A percentile compares a stretch with the other conserved stretches of the same genome.
Conservation (phyloP, 352 stramenopile species). For the Globisporangium orthogonon region DNA sequence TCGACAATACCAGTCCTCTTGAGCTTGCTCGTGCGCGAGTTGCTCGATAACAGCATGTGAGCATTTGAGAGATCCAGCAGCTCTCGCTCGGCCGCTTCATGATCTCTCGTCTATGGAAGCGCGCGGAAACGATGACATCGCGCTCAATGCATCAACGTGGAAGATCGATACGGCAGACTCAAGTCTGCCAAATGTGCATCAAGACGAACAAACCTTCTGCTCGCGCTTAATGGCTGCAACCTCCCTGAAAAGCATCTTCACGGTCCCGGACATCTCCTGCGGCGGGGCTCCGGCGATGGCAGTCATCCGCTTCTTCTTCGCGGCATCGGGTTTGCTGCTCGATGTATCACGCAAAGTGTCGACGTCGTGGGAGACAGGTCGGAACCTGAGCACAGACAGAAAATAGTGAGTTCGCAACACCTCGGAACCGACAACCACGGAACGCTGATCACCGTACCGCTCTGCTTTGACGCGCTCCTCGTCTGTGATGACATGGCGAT, state of each 20-base stretch:
- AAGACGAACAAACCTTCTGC: slow-evolving; percentile 19
- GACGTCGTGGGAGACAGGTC: slow-evolving; percentile 1
- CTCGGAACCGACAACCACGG: not conserved
- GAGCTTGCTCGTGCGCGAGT: slow-evolving; percentile 6
- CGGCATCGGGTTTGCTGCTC: not conserved
- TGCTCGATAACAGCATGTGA: slow-evolving; percentile 13
- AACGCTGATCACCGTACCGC: slow-evolving; percentile 7
- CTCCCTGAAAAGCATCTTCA: slow-evolving; percentile 68
- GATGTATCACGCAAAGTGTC: not conserved
- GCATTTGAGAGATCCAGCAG: slow-evolving; percentile 32
- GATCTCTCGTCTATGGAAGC: slow-evolving; percentile 18
- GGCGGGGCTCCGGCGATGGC: slow-evolving; percentile 24
- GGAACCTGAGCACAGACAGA: not conserved
- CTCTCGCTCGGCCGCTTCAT: slow-evolving; percentile 27
- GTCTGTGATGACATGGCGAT: slow-evolving; percentile 74
- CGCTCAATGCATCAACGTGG: not conserved
- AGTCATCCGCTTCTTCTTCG: slow-evolving; percentile 16
- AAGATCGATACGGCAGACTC: too few species aligned
- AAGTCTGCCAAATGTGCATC: not conserved
- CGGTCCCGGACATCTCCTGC: slow-evolving; percentile 54
- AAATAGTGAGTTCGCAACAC: not conserved
- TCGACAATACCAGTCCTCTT: slow-evolving; percentile 7
- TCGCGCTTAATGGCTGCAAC: slow-evolving; percentile 42
- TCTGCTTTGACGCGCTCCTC: slow-evolving; percentile 48
- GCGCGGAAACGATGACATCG: not conserved